Conservation (phyloP, 139 green algal genomes). For the Volvox reticuliferus region DNA sequence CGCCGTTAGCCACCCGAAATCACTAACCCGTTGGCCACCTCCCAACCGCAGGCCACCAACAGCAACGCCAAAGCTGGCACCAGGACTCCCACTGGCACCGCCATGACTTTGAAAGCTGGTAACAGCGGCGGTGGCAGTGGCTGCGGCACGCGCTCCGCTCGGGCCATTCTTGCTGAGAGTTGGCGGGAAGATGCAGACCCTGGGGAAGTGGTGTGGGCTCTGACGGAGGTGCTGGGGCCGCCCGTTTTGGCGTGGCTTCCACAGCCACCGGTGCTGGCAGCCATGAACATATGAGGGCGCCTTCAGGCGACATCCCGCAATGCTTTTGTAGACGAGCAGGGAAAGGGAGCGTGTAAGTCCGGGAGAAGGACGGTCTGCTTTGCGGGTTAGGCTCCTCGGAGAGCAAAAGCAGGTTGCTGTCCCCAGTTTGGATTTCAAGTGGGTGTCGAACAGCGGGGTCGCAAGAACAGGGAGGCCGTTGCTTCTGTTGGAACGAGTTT, state of each 20-base stretch:
- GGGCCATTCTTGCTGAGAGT: slow-evolving; percentile 51
- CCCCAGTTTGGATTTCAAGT: too few species aligned
- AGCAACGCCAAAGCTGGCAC: not conserved
- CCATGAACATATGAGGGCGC: not conserved
- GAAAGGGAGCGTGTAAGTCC: too few species aligned
- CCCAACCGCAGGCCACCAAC: too few species aligned
- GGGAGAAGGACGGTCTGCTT: too few species aligned
- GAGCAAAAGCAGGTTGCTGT: too few species aligned
- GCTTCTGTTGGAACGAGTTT: too few species aligned
- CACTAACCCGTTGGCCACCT: too few species aligned
- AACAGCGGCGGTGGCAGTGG: not conserved
- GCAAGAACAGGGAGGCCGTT: too few species aligned
- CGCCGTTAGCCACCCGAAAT: too few species aligned
- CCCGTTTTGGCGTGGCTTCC: slow-evolving; percentile 58
- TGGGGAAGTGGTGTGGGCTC: slow-evolving; percentile 49
- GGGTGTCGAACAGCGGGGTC: too few species aligned
- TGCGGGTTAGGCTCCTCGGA: too few species aligned
- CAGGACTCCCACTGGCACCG: not conserved
- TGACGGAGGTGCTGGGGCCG: slow-evolving; percentile 61
- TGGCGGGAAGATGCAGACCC: slow-evolving; percentile 64
- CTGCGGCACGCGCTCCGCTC: not conserved
- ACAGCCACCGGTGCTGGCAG: slow-evolving; percentile 29
- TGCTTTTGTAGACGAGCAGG: too few species aligned
- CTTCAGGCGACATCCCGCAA: not conserved
- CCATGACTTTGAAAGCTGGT: not conserved